These are phyloP conservation scores for Rhizopogon hawkerae DNA, from an alignment of 1,284 basidiomycete species.

Conservation along the genomic window DNA sequence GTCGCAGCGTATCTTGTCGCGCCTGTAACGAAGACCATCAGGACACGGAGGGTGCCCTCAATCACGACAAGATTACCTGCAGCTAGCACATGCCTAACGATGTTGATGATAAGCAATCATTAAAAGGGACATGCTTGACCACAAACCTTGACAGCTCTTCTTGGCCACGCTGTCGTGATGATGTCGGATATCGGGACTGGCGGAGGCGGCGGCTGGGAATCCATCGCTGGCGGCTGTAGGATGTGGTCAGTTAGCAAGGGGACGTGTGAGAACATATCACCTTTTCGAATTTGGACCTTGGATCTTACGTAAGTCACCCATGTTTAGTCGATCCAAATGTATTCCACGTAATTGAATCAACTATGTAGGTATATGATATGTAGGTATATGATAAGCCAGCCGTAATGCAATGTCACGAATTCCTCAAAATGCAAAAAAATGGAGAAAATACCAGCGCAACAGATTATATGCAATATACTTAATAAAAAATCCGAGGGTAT, in stretches of 20 bases:
- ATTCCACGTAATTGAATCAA: not conserved
- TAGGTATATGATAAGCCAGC: too few relatives aligned
- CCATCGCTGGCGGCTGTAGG: conserved; percentile 19
- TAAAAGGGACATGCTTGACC: conserved; percentile 4
- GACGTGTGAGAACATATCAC: conserved; percentile 22
- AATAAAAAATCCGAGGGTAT: too few relatives aligned
- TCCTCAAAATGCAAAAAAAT: conserved; percentile 8
- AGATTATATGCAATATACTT: too few relatives aligned
- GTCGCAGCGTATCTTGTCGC: conserved; percentile 53
- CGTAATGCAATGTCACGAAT: not conserved
- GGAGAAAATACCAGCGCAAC: conserved; percentile 1
- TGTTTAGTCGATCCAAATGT: not conserved
- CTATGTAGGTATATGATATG: too few relatives aligned
- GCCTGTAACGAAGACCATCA: conserved; percentile 27
- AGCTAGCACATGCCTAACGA: conserved; percentile 45
- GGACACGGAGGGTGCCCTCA: not conserved
- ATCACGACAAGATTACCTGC: conserved; percentile 33
- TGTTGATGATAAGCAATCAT: conserved; percentile 12
- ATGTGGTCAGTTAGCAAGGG: conserved; percentile 20
- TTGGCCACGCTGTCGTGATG: conserved; percentile 30
- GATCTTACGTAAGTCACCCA: not conserved
- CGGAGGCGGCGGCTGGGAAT: conserved; percentile 31
- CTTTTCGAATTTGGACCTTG: conserved; percentile 13
- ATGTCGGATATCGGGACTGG: conserved; percentile 35
- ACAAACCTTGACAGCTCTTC: conserved; percentile 39